Evolutionary conservation across 1,284 basidiomycete genomes (phyloP).

Genomic region (Rhodotorula sp.): DNA sequence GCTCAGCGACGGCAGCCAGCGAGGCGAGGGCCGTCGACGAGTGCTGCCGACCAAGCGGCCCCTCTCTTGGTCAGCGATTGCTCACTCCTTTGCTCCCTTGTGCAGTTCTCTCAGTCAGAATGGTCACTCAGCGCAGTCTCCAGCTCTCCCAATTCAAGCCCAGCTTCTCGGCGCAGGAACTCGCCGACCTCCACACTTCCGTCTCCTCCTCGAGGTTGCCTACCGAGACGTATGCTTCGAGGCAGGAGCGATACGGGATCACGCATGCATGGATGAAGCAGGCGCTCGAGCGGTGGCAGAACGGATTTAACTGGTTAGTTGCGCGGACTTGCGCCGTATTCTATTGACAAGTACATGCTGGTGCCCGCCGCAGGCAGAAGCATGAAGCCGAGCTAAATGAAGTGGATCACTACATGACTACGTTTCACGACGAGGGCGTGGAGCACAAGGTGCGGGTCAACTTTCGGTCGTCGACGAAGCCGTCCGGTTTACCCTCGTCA

Average conservation of each 20-base stretch:
- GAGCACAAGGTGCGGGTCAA: conserved; percentile 13
- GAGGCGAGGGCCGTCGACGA: no score
- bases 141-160: conserved; percentile 21
- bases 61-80: no score
- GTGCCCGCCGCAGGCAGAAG: conserved; percentile 16
- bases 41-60: no score
- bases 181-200: conserved; percentile 2
- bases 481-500: not conserved
- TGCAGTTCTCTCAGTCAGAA: no score
- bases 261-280: conserved; percentile 20
- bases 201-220: conserved; percentile 15
- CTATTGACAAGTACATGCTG: no score
- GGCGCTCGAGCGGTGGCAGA: conserved; percentile 25
- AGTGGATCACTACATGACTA: conserved; percentile 30
- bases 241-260: conserved; percentile 27
- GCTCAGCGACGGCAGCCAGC: no score
- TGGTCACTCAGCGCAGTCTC: conserved; percentile 8
- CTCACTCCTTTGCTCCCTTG: no score
- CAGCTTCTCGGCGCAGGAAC: conserved; percentile 13
- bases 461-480: not conserved
- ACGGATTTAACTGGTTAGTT: conserved; percentile 26
- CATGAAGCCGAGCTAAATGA: conserved; percentile 25
- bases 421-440: conserved; percentile 10
- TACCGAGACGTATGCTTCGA: conserved; percentile 27
- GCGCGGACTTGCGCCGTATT: not conserved